These are phyloP conservation scores for Tuber borchii DNA, from an alignment of 495 filamentous ascomycete species.

Conservation along the genomic window DNA sequence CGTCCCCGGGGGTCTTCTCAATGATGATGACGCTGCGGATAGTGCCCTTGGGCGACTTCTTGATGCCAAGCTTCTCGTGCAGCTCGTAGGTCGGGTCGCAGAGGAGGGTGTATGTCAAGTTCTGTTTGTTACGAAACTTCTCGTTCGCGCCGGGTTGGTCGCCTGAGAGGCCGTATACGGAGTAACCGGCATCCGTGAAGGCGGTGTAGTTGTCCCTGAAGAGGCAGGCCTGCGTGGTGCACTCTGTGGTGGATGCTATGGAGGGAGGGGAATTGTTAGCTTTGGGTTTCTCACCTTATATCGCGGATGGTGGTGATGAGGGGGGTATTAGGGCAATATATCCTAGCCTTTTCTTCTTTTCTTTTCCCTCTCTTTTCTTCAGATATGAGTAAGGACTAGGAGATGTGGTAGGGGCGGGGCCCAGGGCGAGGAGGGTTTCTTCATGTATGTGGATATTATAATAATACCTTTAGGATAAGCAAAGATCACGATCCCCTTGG, in stretches of 20 bases:
- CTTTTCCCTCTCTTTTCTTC: too few relatives aligned
- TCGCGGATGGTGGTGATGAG: background rate
- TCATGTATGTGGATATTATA: background rate
- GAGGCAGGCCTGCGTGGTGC: conserved; percentile 85
- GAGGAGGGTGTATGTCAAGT: conserved; percentile 77
- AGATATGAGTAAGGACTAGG: background rate
- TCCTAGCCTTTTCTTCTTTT: background rate
- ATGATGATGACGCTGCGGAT: conserved; percentile 79
- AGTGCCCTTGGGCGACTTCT: conserved; percentile 65
- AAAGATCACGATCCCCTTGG: conserved; percentile 81
- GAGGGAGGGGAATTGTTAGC: conserved; percentile 17
- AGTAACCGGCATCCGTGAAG: conserved; percentile 71
- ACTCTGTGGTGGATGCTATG: conserved; percentile 70
- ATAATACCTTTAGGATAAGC: conserved; percentile 78
- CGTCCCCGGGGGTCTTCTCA: conserved; percentile 52
- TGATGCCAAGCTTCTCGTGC: conserved; percentile 67
- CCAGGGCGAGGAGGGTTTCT: background rate
- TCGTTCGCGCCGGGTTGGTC: conserved; percentile 86
- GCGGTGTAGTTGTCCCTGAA: conserved; percentile 77
- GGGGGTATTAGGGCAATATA: background rate
- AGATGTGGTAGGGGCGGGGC: background rate
- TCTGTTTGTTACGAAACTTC: conserved; percentile 81
- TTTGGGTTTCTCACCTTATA: conserved; percentile 13
- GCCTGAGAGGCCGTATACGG: conserved; percentile 79
- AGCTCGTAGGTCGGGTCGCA: conserved; percentile 70